Conservation (phyloP, 2,329 filamentous ascomycete species). For the Colletotrichum sp. region DNA sequence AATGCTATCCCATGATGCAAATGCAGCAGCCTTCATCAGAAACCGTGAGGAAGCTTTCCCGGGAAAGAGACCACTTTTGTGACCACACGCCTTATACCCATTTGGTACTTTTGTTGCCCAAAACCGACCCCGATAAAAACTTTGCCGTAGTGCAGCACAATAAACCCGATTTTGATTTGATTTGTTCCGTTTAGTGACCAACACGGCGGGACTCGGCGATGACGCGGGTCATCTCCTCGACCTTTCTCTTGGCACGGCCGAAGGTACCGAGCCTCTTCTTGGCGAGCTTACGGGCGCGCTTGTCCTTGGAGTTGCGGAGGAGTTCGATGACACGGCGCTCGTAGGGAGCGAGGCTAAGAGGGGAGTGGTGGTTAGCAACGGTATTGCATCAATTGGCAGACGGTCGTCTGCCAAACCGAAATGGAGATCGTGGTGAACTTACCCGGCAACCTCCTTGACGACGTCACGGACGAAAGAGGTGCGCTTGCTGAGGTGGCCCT, state of each 20-base stretch:
- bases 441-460: constrained; percentile 98
- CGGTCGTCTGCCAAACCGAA: not conserved
- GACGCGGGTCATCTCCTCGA: constrained; percentile 97
- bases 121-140: constrained; percentile 1
- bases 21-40: constrained; percentile 30
- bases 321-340: constrained; percentile 99
- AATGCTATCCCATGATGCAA: constrained; percentile 31
- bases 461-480: constrained; percentile 97
- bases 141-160: not conserved
- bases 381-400: too few relatives aligned
- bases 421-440: constrained; percentile 44
- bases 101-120: constrained; percentile 30
- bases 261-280: constrained; percentile 99
- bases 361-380: constrained; percentile 31
- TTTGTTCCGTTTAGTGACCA: constrained; percentile 61
- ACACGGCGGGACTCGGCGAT: constrained; percentile 90
- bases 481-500: constrained; percentile 96
- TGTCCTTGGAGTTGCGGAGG: constrained; percentile 98
- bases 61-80: constrained; percentile 29
- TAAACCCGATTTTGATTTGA: not conserved
- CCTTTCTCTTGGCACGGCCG: constrained; percentile 98
- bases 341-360: constrained; percentile 79
- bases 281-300: constrained; percentile 97
- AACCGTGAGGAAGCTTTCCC: constrained; percentile 31
- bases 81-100: constrained; percentile 40